Base-by-base conservation (phyloP, 495 filamentous ascomycete species). In the Aspergillus funiculosus region DNA sequence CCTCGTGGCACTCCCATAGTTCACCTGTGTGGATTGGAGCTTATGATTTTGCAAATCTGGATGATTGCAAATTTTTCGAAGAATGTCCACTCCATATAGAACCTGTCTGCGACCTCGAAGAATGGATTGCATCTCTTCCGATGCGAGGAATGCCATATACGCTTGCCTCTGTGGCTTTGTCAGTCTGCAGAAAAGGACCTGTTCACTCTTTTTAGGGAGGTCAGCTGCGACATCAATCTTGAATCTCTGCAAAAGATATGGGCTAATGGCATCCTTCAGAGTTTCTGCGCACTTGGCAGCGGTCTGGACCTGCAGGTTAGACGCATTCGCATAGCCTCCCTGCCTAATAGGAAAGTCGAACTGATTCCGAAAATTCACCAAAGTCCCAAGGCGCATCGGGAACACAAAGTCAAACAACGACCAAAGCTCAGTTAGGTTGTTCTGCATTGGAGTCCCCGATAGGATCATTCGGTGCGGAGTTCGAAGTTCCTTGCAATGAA, bases 51-150 rank as follows among this genome's bases (percentile, higher is more conserved):
- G 67, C 3, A 98, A 72, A 62, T 98, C 91, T 1, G 92, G 91
- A 54, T 98, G 92, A 57, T 97, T 97, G 68, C 92, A 95, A 31
- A 98, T 89, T 69, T 98, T 98, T 44, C 92, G 85, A 26, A 98
- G 69, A 18, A 87, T 84, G 56, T 95, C 89, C 43, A 98, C 86
- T 6, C 89, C 91, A 57, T 82, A 91, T 1, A 98, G 68, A 2
- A 85, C 82, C 50, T 94, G 85, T n/a, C 78, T 73, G 17, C 78
- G 82, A 20, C 83, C 82, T 28, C 75, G 77, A 9, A 87, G 60
- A 43, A 98, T 91, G 0, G 80, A 75, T 13, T 74, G 75, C 76
- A 95, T 86, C 19, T 95, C 89, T 9, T 84, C 77, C 0, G 89
- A 94, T 24, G 66, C 68, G n/a, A 98, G 72, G 56, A 95, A 96